Conservation (phyloP, 1,139 yeast genomes). For the Meyerozyma guilliermondii region DNA sequence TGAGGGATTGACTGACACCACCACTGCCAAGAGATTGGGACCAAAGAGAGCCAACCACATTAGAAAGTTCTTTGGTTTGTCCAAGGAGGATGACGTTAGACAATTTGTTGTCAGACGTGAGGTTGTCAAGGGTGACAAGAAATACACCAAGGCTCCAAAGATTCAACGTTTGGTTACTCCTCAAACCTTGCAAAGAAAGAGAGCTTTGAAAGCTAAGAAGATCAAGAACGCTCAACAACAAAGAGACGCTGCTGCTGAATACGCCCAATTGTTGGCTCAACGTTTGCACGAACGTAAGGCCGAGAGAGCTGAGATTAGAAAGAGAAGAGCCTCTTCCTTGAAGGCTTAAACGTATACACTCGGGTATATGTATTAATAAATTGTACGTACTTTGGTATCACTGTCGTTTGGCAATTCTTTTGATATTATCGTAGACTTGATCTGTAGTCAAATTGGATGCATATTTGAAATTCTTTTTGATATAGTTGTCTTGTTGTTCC, state of each 20-base stretch:
- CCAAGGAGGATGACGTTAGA: constrained; percentile 95
- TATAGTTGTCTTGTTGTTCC: constrained; percentile 62
- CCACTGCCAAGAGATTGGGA: constrained; percentile 98
- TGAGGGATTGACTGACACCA: constrained; percentile 91
- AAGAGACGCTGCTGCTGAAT: constrained; percentile 99
- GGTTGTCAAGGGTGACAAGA: constrained; percentile 95
- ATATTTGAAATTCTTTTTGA: constrained; percentile 53
- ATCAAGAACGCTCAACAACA: constrained; percentile 96
- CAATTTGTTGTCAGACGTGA: constrained; percentile 96
- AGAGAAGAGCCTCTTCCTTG: constrained; percentile 99
- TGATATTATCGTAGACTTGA: constrained; percentile 73
- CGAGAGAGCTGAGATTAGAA: constrained; percentile 95
- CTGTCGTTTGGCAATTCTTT: constrained; percentile 42
- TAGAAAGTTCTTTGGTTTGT: constrained; percentile 97
- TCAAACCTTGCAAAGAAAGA: constrained; percentile 98
- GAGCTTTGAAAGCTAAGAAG: constrained; percentile 92
- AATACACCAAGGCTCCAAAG: constrained; percentile 99
- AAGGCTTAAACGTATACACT: constrained; percentile 49
- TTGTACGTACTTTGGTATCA: constrained; percentile 3
- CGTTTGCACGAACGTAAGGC: constrained; percentile 98
- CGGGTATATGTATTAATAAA: constrained; percentile 11
- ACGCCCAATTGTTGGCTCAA: constrained; percentile 97
- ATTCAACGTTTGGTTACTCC: constrained; percentile 99
- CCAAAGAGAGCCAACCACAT: constrained; percentile 99
- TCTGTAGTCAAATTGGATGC: constrained; percentile 61